Percentiles rank a stretch among this genome's conserved stretches.
These are phyloP conservation scores for Nannochloris sp. DNA, from an alignment of 139 green algal genomes.

Conservation along the genomic window DNA sequence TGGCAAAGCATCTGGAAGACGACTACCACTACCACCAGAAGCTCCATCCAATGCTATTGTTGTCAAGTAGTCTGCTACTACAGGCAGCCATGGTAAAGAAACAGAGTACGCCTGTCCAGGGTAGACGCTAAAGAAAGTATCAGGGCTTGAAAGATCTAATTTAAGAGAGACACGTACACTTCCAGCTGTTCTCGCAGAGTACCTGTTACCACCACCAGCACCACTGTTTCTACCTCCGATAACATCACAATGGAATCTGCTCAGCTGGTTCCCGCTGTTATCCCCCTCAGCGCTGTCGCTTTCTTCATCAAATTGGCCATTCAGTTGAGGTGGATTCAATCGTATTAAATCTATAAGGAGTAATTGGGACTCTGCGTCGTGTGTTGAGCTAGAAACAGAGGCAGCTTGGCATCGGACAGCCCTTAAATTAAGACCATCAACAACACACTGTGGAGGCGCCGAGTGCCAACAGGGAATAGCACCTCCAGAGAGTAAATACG, in stretches of 20 bases:
- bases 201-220: neutral
- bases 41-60: no score
- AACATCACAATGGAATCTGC: no score
- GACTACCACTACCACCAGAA: neutral
- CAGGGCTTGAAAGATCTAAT: conserved; percentile 11
- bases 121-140: conserved; percentile 19
- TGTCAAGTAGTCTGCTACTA: no score
- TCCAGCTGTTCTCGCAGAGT: neutral
- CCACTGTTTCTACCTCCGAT: neutral
- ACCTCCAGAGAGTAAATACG: conserved; percentile 17
- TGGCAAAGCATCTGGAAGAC: conserved; percentile 10
- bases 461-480: conserved; percentile 16
- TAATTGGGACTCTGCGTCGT: neutral
- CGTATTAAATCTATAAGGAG: conserved; percentile 17
- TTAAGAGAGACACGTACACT: conserved; percentile 3
- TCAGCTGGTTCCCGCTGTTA: no score
- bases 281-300: no score
- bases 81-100: conserved; percentile 28
- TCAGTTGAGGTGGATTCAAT: no score
- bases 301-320: no score
- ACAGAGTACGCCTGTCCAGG: conserved; percentile 11
- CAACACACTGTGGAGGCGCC: conserved; percentile 16
- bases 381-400: neutral
- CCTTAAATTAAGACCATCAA: neutral
- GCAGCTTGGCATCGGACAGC: neutral